Evolutionary conservation across 2,329 filamentous ascomycete species (phyloP).

Genomic region (Teratosphaeria viscida): DNA sequence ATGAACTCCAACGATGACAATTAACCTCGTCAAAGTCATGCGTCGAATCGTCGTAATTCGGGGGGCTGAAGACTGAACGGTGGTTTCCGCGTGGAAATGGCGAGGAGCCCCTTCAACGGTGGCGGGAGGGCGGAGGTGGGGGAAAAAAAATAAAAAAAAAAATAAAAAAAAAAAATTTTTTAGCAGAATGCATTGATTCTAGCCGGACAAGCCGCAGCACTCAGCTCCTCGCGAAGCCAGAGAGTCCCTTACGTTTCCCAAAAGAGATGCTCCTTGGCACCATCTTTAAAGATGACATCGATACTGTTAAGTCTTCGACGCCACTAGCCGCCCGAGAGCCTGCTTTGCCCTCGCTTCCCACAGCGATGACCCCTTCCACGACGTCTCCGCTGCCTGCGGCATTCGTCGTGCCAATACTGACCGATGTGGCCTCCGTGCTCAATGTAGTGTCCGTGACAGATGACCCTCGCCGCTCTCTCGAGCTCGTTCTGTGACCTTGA

Average conservation of each 20-base stretch:
- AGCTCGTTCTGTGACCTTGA: conserved; percentile 23
- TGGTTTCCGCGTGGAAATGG: too few species aligned
- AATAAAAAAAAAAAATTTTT: too few species aligned
- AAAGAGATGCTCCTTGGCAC: conserved; percentile 15
- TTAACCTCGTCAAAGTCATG: too few species aligned
- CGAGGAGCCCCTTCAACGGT: too few species aligned
- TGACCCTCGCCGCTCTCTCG: conserved; percentile 16
- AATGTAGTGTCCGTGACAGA: conserved; percentile 11
- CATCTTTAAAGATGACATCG: conserved; percentile 15
- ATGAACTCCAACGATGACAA: too few species aligned
- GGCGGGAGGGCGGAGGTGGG: too few species aligned
- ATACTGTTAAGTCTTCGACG: conserved; percentile 10
- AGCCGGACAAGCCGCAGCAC: background rate
- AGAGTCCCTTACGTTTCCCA: conserved; percentile 7
- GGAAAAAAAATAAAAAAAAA: too few species aligned
- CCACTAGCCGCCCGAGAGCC: background rate
- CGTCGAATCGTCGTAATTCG: too few species aligned
- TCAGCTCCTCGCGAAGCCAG: conserved; percentile 10
- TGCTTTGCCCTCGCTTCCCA: background rate
- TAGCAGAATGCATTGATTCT: too few species aligned
- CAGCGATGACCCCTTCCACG: background rate
- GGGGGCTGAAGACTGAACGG: too few species aligned
- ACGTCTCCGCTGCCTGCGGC: background rate
- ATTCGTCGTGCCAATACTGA: conserved; percentile 1
- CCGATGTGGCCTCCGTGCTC: conserved; percentile 13